Evolutionary conservation across 2,329 filamentous ascomycete species (phyloP), one percentile per base, ranked within the genome.

Genomic region (Polychaeton citri): DNA sequence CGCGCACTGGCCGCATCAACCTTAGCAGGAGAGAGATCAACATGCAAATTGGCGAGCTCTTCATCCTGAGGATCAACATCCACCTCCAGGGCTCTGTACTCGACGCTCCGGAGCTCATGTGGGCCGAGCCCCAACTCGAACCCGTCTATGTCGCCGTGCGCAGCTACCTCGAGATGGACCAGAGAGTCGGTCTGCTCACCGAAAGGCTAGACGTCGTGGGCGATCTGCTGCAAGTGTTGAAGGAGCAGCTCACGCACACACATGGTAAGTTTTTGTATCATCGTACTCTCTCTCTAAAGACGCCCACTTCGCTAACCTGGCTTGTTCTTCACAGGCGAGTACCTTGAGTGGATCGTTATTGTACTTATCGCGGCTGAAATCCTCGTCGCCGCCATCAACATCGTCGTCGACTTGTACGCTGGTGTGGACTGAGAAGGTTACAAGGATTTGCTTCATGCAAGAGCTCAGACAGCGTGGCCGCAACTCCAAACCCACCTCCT

Each of bases 1-100:
- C 90, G 2, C 66, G 82, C 45, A 95, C 88, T 0, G 90, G 90
- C 44, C 90, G 87, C 53, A 90, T 98, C 53, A 79, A 83, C 37
- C 74, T 98, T 39, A 85, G 79, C 39, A 77, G 88, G 30, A 76
- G 77, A 40, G 78, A 96, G 57, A 95, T 98, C 68, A 96, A 96
- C 67, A 96, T 96, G 87, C 87, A 96, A 62, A 95, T 98, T 42
- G 90, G 90, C 57, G 87, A 98, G 64, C 74, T 98, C 36, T 98
- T 98, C 61, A 96, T 98, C 54, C 67, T 98, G 20, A 77, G 90
- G 41, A 96, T 98, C 64, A 95, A 90, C 59, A 96, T 98, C 53
- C 92, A 98, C 62, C 72, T 98, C 34, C 94, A 96, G 59, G 90
- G 90, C 21, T 93, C 84, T 19, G 87, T 98, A 5, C 78, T 98